Percentiles rank a stretch among this genome's conserved stretches.
Conservation (phyloP, 192 early-diverging fungal species). For the Coemansia sp. region DNA sequence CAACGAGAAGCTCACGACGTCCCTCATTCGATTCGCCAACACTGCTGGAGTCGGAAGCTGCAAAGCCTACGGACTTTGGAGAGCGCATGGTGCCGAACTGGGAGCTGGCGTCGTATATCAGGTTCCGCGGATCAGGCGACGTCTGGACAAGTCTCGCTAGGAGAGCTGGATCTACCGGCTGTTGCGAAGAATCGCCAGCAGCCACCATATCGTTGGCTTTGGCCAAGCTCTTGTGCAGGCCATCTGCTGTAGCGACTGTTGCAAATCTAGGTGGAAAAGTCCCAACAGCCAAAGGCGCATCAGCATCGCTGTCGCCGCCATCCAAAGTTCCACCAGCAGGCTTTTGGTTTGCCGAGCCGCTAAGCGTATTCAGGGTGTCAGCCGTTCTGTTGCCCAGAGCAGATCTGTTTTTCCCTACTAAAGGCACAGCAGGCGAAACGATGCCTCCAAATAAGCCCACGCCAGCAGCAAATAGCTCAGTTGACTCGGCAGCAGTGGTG, state of each 20-base stretch:
- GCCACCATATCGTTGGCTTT: neutral
- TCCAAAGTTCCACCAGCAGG: neutral
- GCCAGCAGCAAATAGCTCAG: neutral
- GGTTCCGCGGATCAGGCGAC: conserved; percentile 51
- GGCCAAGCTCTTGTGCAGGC: too few relatives aligned
- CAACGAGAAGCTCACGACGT: neutral
- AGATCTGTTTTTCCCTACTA: neutral
- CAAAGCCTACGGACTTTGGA: conserved; percentile 16
- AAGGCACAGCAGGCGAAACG: neutral
- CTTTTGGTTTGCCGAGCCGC: neutral
- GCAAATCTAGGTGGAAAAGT: neutral
- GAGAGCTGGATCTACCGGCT: neutral
- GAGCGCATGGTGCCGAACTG: conserved; percentile 55
- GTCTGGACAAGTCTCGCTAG: conserved; percentile 40
- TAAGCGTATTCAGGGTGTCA: neutral
- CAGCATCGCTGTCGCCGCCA: neutral
- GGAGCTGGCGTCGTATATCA: conserved; percentile 53
- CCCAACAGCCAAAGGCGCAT: neutral
- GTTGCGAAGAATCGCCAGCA: neutral
- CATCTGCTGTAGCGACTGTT: neutral
- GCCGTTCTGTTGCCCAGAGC: neutral
- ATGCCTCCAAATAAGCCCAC: neutral
- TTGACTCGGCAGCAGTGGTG: conserved; percentile 13
- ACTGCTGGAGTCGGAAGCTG: neutral
- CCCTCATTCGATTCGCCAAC: neutral